Base-by-base conservation (phyloP, 2,329 filamentous ascomycete species). In the Sarocladium strictum region DNA sequence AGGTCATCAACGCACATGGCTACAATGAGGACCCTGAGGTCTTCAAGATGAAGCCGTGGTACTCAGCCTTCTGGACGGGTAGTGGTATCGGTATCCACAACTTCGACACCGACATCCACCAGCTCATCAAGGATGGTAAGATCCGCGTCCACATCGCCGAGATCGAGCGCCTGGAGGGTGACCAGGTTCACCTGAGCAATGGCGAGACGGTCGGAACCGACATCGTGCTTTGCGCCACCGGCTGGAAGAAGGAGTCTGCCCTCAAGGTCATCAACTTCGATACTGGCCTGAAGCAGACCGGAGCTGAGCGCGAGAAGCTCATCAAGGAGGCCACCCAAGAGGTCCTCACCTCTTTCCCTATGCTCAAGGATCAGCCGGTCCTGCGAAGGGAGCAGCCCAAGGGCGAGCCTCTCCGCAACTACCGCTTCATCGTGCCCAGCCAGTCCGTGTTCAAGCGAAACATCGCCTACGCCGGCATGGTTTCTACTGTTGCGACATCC, bases 71-170 rank as follows among this genome's bases (percentile, higher is more conserved):
- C 55, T 82, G 75, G 70, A 75, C 75, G 12, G 79, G 75, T 1
- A 75, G 71, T 33, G 73, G 72, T 0, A 64, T 83, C 1, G 75
- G 76, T 27, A 81, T 85, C 29, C 66, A 77, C 37, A 84, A 82
- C 59, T 82, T 77, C 57, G 69, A 73, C 1, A 75, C 69, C 1
- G 68, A 73, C 32, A 69, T 81, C 55, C 77, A 80, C 57, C 75
- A 80, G 14, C 65, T 81, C 40, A 75, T 83, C 14, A 68, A 69
- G 24, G 57, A 71, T 1, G 78, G 76, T 1, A 72, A 67, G 50
- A 73, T 83, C 23, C 65, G 68, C 4, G 67, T 82, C 0, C 71
- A 79, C 47, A 64, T 78, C 9, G 74, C 71, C 6, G 73, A 81
- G 26, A 70, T 83, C 2, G 64, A 67, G 1, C 61, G 65, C 1